Base-by-base conservation (phyloP, 805 yeast genomes). In the Candida chauliodis region DNA sequence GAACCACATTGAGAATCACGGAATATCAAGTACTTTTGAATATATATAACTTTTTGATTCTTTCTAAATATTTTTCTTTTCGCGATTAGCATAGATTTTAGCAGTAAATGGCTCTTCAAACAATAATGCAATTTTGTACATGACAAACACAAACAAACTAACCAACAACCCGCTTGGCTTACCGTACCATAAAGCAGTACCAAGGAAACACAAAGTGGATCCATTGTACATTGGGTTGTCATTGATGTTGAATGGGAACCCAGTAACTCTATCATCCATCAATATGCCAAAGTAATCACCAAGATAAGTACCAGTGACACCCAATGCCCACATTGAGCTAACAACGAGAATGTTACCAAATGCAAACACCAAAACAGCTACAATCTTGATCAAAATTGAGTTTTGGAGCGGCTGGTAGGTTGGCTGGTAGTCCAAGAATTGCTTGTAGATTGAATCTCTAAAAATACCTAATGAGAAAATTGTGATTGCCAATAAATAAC, bases 171-270 rank as follows among this genome's bases (percentile, higher is more conserved):
- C 99, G 1, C 95, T 84, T 22, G 97, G 95, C 59, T 89, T 90
- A 21, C 82, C 97, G 57, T 77, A 80, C 76, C 81, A 84, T 48
- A 93, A 70, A 3, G 95, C 91, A 29, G 95, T 81, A 30, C 96
- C 99, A 55, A 93, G 66, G 71, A 93, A 93, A 37, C 95, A 80
- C 48, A 91, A 66, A 16, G 90, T 77, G 8, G 95, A 85, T 11
- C 99, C 99, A 55, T 84, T 83, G 63, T 93, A 93, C 99, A 93
- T 93, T 47, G 99, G 99, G 62, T 93, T 91, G 54, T 88, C 82
- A 47, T 81, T 75, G 40, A 90, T 78, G 52, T 81, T 90, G 75
- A 93, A 93, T 11, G 99, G 99, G 75, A 93, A 93, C 1, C 84
- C 80, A 13, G 91, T 83, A 43, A 93, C 96, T 55, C 95, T 76